phyloP scores from a whole-genome alignment of 805 yeast genomes.

The Lipomyces starkeyi region DNA sequence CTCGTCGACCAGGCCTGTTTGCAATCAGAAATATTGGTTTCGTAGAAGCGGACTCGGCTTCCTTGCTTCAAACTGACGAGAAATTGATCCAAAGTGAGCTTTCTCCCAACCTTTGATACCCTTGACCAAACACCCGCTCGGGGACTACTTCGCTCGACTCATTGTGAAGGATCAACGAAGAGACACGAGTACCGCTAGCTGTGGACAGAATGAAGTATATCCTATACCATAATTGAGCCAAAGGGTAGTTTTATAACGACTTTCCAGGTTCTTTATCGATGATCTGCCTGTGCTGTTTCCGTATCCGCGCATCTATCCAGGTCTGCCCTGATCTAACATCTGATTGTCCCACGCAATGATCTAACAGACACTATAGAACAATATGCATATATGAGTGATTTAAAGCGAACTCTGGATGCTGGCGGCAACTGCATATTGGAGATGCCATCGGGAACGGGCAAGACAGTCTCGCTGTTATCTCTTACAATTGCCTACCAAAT shows the following conservation, averaged over 20 bases:
- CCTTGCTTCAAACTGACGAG: too few relatives aligned
- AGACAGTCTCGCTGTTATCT: conserved; percentile 89
- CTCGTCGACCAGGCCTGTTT: not conserved
- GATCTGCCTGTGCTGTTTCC: conserved; percentile 96
- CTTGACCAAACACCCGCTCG: too few relatives aligned
- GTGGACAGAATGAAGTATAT: conserved; percentile 34
- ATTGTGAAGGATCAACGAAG: not conserved
- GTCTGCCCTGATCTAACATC: conserved; percentile 16
- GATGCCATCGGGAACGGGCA: conserved; percentile 99
- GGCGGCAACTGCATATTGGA: conserved; percentile 97
- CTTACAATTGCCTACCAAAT: conserved; percentile 94
- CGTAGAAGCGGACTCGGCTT: not conserved
- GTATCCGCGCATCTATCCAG: conserved; percentile 92
- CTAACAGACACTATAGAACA: conserved; percentile 60
- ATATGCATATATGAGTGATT: conserved; percentile 96
- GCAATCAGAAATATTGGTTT: not conserved
- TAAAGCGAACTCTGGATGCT: conserved; percentile 89
- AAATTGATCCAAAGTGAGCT: too few relatives aligned
- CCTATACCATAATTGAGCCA: not conserved
- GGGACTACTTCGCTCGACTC: too few relatives aligned
- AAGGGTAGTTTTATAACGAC: not conserved
- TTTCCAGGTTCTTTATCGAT: conserved; percentile 79
- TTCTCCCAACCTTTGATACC: too few relatives aligned
- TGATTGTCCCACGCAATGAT: not conserved
- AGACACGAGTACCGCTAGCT: not conserved